These are phyloP conservation scores for Stylonectria norvegica DNA, from an alignment of 2,329 filamentous ascomycete genomes.

Conservation along the genomic window DNA sequence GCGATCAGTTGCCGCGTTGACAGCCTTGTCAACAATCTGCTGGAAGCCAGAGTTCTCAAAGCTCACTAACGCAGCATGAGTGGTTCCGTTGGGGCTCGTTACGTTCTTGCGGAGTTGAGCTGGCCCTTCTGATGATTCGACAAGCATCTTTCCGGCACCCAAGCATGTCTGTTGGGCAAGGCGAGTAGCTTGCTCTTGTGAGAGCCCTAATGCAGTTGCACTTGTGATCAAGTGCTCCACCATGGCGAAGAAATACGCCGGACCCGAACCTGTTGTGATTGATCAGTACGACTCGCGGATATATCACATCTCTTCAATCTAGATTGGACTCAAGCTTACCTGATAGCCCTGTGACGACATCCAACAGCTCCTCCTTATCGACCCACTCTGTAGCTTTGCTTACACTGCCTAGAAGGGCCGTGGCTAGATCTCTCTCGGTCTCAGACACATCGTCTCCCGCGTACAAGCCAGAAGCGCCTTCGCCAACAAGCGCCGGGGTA, in stretches of 20 bases:
- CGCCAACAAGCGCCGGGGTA: conserved; percentile 48
- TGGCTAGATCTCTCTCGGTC: conserved; percentile 41
- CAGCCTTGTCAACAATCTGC: conserved; percentile 43
- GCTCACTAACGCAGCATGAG: conserved; percentile 46
- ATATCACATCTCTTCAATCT: too few relatives aligned
- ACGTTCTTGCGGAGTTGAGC: conserved; percentile 49
- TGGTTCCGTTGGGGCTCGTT: conserved; percentile 52
- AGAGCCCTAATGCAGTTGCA: conserved; percentile 42
- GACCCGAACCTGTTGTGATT: conserved; percentile 42
- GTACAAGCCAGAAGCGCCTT: conserved; percentile 48
- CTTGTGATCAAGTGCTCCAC: conserved; percentile 49
- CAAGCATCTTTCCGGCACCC: conserved; percentile 50
- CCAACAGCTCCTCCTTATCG: conserved; percentile 46
- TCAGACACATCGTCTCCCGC: conserved; percentile 41
- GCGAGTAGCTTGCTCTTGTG: conserved; percentile 46
- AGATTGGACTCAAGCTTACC: too few relatives aligned
- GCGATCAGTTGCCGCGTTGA: conserved; percentile 43
- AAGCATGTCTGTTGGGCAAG: conserved; percentile 49
- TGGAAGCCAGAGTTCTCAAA: conserved; percentile 44
- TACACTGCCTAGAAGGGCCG: conserved; percentile 42
- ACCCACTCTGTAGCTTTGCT: conserved; percentile 50
- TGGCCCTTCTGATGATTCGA: conserved; percentile 44
- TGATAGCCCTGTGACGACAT: conserved; percentile 49
- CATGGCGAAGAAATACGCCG: conserved; percentile 52
- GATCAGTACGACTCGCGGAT: too few relatives aligned